Base-by-base conservation (phyloP, 2,329 filamentous ascomycete species). In the Byssoonygena ceratinophila region DNA sequence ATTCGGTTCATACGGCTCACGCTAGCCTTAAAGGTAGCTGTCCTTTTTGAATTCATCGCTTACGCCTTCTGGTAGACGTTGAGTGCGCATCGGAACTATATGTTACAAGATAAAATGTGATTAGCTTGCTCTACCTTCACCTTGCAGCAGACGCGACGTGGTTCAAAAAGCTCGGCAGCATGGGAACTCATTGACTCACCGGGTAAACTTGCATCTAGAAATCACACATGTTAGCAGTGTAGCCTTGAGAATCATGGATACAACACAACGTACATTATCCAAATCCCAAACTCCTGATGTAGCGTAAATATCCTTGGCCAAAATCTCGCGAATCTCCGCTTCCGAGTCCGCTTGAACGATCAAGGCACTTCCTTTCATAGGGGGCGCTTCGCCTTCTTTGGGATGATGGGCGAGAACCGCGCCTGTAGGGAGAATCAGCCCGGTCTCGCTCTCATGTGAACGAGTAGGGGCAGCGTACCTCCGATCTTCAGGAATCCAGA, bases 241-340 rank as follows among this genome's bases (percentile, higher is more conserved):
- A 53, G 4, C 27, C 40, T 40, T 18, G 44, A 12, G 31, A 11
- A 1, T 11, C 36, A 6, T 14, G 16, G n/a, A 16, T 8, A 11
- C 8, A 18, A 16, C 27, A 43, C 27, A 14, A 36, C 71, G 61
- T 57, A 66, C 80, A 61, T 85, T 85, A 32, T 82, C 78, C 54
- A 85, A 64, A 72, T 95, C 87, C 89, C 89, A 95, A 7, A 94
- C 88, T 0, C 82, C 86, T 40, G 69, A 75, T 55, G 71, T 76
- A 8, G 76, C 74, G 69, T 94, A 95, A 8, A 89, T 72, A 70
- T 95, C 89, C 46, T 79, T 75, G 66, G 78, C 79, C 44, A 95
- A 66, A 48, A 77, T 63, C 60, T 84, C 77, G 37, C 83, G 65
- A 1, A 87, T 79, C 65, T 88, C 84, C 58, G 89, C 84, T 60